Base-by-base conservation (phyloP, 106 monocot genomes). In the Dendrobium chrysotoxum region DNA sequence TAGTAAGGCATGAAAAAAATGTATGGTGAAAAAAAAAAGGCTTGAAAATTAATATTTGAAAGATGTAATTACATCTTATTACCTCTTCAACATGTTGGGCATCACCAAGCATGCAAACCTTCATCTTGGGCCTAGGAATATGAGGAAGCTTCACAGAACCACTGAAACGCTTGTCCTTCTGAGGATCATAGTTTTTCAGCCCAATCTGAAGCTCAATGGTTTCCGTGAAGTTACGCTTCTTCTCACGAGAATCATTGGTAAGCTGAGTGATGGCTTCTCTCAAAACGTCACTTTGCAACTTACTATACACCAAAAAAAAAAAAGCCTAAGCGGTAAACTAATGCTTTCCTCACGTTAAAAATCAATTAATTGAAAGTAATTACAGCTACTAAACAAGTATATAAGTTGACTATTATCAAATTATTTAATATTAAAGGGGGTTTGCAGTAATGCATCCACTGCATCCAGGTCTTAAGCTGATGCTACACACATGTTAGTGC, bases 91-190 rank as follows among this genome's bases (percentile, higher is more conserved):
- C 90, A 78, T 90, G 90, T 76, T 90, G 87, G 54, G 90, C 90
- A 80, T 90, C 87, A 72, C 90, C 90, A 80, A 90, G 90, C 90
- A 90, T 90, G 83, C 90, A 90, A 65, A 90, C 81, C 80, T 90
- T 90, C 90, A 90, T 87, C 75, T 88, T 91, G 0, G 91, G 88
- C 1, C 91, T 86, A 38, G 91, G 91, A 75, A 91, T 91, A 45
- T 91, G 86, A 20, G 86, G 86, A 2, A 91, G 79, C 84, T 86
- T 91, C n/a, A 91, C 91, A 55, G 88, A 86, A 11, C 91, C 91
- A n/a, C 91, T 91, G 80, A 91, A 91, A 46, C 88, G 88, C 86
- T 88, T 91, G 75, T 91, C 86, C 81, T 88, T 91, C 58, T 91
- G 86, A 28, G 91, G 88, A 50, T 91, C 88, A 84, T 91, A 91